Evolutionary conservation across 2,329 filamentous ascomycete genomes (phyloP), one percentile per base, ranked within the genome.

Genomic region (Aspergillus sp.): DNA sequence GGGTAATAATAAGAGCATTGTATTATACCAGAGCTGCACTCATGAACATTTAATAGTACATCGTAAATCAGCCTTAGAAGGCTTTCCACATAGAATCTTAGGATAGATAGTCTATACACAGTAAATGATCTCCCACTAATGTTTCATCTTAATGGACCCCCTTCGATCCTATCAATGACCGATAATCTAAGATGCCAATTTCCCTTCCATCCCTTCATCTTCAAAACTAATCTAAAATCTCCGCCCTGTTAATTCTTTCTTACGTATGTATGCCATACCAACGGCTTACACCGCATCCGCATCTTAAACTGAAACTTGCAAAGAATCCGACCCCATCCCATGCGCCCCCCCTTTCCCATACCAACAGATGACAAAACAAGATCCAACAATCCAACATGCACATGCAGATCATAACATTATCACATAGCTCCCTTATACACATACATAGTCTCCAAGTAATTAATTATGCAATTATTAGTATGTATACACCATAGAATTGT

Each of bases 41-140:
- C 27, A 11, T 1, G 27, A 2, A 30, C 27, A 30, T 0, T 4
- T 11, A 1, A 3, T 32, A 32, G 8, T 32, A 32, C 5, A 32
- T 36, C 32, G 32, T 36, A 36, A 36, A 36, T 36, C 32, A 36
- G 11, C 32, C 32, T 36, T 36, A 13, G 32, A 13, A 36, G 32
- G 32, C 32, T 15, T 13, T 13, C 11, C 11, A 13, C 11, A 13
- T 13, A 27, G 25, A 8, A 27, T 8, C 0, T 2, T 27, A 8
- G 25, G 25, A 32, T 13, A 36, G 11, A 13, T 13, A 15, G 11
- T 6, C 32, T 36, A 36, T 36, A 36, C 27, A 30, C 11, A 36
- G 32, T 36, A 36, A 36, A 30, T 19, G 52, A 54, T 54, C 52
- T 47, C 19, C 53, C 53, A 47, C 53, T 55, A 55, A 47, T 30